Evolutionary conservation across 768 basidiomycete species (phyloP).

Genomic region (Suillus occidentalis): DNA sequence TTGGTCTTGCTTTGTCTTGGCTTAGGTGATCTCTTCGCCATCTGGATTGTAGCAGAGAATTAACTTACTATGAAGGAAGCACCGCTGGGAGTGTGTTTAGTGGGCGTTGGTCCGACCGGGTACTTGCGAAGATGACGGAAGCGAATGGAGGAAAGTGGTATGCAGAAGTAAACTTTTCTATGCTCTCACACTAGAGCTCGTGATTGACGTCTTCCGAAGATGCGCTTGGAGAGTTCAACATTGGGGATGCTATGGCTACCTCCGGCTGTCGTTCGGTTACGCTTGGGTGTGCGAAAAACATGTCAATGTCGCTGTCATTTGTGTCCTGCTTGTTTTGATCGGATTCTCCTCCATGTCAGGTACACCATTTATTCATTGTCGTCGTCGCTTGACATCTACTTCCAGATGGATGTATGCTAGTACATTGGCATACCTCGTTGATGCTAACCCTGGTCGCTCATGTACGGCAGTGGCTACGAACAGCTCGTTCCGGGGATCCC

Average conservation of each 20-base stretch:
- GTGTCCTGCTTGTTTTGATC: conserved; percentile 67
- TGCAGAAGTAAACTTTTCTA: conserved; percentile 56
- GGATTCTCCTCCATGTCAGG: conserved; percentile 79
- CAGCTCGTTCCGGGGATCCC: conserved; percentile 68
- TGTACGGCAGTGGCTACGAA: conserved; percentile 76
- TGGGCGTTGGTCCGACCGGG: conserved; percentile 58
- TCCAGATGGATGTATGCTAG: conserved; percentile 60
- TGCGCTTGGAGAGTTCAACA: conserved; percentile 68
- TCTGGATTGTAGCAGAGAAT: not conserved
- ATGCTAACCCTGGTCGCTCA: conserved; percentile 80
- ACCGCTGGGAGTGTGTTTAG: conserved; percentile 55
- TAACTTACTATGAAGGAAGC: conserved; percentile 34
- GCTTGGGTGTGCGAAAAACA: conserved; percentile 73
- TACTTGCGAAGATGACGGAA: conserved; percentile 42
- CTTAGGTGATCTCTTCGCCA: conserved; percentile 42
- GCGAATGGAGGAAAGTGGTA: conserved; percentile 48
- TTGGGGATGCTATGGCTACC: conserved; percentile 56
- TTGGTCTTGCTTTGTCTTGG: conserved; percentile 77
- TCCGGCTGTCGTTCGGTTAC: conserved; percentile 62
- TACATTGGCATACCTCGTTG: conserved; percentile 84
- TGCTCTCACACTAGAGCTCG: not conserved
- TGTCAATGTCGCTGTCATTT: conserved; percentile 64
- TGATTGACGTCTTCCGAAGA: conserved; percentile 40
- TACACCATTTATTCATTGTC: conserved; percentile 2
- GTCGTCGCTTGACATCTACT: conserved; percentile 4